Evolutionary conservation across 2,329 filamentous ascomycete genomes (phyloP), one percentile per base, ranked within the genome.

Genomic region (Immersiporthe knoxdaviesiana): DNA sequence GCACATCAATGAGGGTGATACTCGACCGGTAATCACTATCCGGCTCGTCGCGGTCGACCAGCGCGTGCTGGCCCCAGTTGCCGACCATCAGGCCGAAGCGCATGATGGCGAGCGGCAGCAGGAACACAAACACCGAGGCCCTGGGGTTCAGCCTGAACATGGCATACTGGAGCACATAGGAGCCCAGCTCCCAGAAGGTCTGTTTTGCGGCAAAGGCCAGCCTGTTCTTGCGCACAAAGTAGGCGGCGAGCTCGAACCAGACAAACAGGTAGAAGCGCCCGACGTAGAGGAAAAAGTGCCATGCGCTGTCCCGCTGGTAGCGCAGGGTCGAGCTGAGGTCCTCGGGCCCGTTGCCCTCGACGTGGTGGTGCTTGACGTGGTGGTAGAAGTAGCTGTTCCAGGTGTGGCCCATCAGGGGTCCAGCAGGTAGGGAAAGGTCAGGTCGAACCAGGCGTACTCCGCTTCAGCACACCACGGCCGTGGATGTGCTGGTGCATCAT

Each of bases 401-500:
- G 0, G 92, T 94, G 75, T 95, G 92, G 14, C 92, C 92, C 87
- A 93, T 91, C 68, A 95, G 79, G 92, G 92, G 73, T 94, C 91
- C 14, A 88, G 82, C 54, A 94, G 78, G 76, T 93, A 95, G 0
- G 92, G 92, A 73, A 94, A 94, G 1, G 84, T 65, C 7, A 79
- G 76, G 75, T 95, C 92, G 69, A 94, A 78, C 39, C 84, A 75
- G 44, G 80, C 79, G 66, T 85, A 87, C 10, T 80, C 74, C 86
- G 87, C 32, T 82, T 79, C 47, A 94, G 79, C 3, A 94, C 83
- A 21, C 92, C 92, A 60, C 89, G 85, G 82, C 89, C 89, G 77
- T 95, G 92, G 74, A 95, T 94, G 77, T 95, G 92, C 75, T 95
- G 92, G 75, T 95, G 92, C 85, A 92, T 92, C 87, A 95, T 88